Evolutionary conservation across 108 stramenopile genomes (phyloP).

Genomic region (Hondaea fermentalgiana): DNA sequence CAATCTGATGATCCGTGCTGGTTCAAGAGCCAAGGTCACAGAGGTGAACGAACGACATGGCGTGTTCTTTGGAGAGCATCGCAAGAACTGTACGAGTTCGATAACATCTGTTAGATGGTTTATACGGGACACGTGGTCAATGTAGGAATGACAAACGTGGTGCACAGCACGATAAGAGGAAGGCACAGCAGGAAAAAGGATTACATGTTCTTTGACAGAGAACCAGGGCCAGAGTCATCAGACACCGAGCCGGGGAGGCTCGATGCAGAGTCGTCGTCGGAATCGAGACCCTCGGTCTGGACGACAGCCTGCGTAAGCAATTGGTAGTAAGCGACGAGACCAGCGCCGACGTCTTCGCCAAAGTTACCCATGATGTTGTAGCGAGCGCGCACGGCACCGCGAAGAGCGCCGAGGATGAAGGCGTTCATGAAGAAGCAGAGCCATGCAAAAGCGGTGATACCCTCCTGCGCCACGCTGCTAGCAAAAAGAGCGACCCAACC

Average conservation of each 20-base stretch:
- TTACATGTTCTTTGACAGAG: too few species aligned
- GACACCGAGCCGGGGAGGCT: background rate
- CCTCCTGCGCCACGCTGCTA: background rate
- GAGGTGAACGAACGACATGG: too few species aligned
- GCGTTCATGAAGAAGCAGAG: constrained; percentile 11
- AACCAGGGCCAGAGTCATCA: background rate
- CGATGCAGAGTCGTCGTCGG: background rate
- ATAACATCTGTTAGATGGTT: too few species aligned
- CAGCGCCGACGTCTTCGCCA: background rate
- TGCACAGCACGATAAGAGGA: too few species aligned
- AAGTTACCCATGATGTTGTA: background rate
- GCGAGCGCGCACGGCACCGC: background rate
- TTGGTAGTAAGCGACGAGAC: background rate
- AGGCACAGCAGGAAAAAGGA: too few species aligned
- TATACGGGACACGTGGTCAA: too few species aligned
- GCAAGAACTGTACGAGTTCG: too few species aligned
- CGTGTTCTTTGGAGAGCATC: too few species aligned
- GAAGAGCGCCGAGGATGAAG: background rate
- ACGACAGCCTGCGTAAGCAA: background rate
- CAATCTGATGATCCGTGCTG: too few species aligned
- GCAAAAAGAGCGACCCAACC: background rate
- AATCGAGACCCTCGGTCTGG: background rate
- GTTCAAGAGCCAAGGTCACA: too few species aligned
- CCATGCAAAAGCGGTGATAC: background rate
- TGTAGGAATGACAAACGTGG: too few species aligned